phyloP scores from a whole-genome alignment of 2,329 filamentous ascomycete species.

The Aureobasidium subglaciale region DNA sequence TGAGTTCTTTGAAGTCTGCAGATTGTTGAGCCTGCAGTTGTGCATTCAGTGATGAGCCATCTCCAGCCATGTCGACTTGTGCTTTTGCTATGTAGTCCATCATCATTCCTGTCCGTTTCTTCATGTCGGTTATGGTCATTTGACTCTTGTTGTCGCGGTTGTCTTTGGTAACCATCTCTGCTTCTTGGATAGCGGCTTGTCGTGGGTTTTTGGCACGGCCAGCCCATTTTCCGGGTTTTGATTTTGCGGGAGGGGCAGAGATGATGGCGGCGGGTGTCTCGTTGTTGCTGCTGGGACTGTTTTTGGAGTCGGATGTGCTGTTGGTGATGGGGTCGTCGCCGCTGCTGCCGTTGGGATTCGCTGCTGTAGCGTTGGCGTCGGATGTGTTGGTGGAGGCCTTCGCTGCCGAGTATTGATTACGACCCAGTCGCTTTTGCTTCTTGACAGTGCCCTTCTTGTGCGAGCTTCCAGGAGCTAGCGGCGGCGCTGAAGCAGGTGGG shows the following conservation, averaged over 20 bases:
- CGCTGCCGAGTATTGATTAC: conserved; percentile 68
- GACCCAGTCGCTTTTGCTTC: conserved; percentile 54
- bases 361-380: conserved; percentile 21
- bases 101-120: conserved; percentile 70
- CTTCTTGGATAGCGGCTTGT: conserved; percentile 26
- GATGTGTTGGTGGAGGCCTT: conserved; percentile 42
- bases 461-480: conserved; percentile 37
- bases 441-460: conserved; percentile 58
- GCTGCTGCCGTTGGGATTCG: conserved; percentile 24
- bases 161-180: conserved; percentile 17
- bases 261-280: conserved; percentile 29
- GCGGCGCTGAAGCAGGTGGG: conserved; percentile 29
- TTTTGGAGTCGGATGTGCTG: conserved; percentile 25
- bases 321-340: conserved; percentile 23
- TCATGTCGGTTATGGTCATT: conserved; percentile 23
- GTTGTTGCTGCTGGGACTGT: conserved; percentile 29
- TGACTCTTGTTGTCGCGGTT: conserved; percentile 19
- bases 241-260: conserved; percentile 25
- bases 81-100: conserved; percentile 85
- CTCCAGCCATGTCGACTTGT: conserved; percentile 76
- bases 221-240: conserved; percentile 21
- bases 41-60: conserved; percentile 33
- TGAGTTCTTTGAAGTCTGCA: conserved; percentile 72
- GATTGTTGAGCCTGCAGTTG: conserved; percentile 36
- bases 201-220: conserved; percentile 18